Conservation (phyloP, 2,329 filamentous ascomycete species). For the Rhinocladiella similis region DNA sequence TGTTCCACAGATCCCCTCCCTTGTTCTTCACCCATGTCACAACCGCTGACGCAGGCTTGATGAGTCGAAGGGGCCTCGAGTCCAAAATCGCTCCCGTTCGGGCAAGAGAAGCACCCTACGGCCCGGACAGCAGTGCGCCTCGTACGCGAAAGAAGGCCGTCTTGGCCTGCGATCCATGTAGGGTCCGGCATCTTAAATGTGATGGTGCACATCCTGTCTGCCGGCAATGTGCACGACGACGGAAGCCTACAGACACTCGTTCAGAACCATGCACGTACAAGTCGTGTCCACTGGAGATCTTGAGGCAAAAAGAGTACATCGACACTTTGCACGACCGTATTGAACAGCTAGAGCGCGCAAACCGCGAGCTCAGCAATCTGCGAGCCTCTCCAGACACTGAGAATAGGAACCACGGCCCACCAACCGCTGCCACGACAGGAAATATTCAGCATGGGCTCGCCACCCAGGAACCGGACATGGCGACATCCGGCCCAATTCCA, state of each 20-base stretch:
- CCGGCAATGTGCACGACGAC: constrained; percentile 41
- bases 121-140: neutral
- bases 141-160: constrained; percentile 32
- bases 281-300: constrained; percentile 38
- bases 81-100: neutral
- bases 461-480: neutral
- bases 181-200: constrained; percentile 44
- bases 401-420: too few species aligned
- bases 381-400: too few species aligned
- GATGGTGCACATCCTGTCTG: constrained; percentile 49
- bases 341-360: constrained; percentile 30
- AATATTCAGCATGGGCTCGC: neutral
- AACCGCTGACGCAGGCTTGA: neutral
- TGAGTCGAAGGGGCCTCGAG: neutral
- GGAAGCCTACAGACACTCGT: constrained; percentile 23
- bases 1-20: too few species aligned
- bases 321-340: constrained; percentile 32
- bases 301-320: constrained; percentile 38
- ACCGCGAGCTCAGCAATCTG: constrained; percentile 10
- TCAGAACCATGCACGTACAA: constrained; percentile 43
- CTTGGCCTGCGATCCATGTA: constrained; percentile 45
- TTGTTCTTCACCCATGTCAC: neutral
- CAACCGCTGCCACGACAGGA: neutral
- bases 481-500: neutral
- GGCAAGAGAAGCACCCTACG: neutral